Evolutionary conservation across 1,139 yeast genomes (phyloP), one percentile per base, ranked within the genome.

Genomic region (Geotrichum klebahnii): DNA sequence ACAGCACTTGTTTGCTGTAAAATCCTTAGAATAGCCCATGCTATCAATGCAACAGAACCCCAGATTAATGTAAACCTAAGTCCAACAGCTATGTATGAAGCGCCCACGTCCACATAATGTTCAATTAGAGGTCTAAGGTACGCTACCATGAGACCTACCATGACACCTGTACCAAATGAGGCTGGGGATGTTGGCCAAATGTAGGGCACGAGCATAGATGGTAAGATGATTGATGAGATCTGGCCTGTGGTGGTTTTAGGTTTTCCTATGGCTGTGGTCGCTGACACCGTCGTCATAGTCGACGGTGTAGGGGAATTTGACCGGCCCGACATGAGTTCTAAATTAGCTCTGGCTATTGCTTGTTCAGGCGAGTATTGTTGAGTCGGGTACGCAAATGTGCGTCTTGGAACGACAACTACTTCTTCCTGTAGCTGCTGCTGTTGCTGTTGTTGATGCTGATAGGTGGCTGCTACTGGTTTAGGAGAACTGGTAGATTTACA

Each of bases 141-240:
- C 5, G 62, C 60, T n/a, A 61, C 48, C 23, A 56, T 31, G 32
- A 59, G 49, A n/a, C 64, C 64, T 3, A 54, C 57, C 5, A 55
- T 51, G 12, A 61, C 55, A 19, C 64, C 64, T 5, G 62, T 52
- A 19, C 55, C 52, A 48, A 61, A 61, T n/a, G 64, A 61, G 2
- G 62, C 58, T 1, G 64, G 63, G 10, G 59, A 57, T 9, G 56
- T 46, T 12, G 61, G 61, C 56, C 58, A 57, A 40, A 58, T 56
- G 44, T 54, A 57, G 5, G 61, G 61, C 12, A 58, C 57, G 1
- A 57, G 46, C 28, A 48, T 44, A 1, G 49, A 40, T 2, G 57
- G 54, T 19, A 56, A 38, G 6, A 52, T 44, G 8, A 49, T 44
- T 8, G 55, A 50, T 2, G 53, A 45, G 10, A 50, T 42, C 22